Evolutionary conservation across 208 protist species (phyloP).

Genomic region (Acanthamoeba healyi): DNA sequence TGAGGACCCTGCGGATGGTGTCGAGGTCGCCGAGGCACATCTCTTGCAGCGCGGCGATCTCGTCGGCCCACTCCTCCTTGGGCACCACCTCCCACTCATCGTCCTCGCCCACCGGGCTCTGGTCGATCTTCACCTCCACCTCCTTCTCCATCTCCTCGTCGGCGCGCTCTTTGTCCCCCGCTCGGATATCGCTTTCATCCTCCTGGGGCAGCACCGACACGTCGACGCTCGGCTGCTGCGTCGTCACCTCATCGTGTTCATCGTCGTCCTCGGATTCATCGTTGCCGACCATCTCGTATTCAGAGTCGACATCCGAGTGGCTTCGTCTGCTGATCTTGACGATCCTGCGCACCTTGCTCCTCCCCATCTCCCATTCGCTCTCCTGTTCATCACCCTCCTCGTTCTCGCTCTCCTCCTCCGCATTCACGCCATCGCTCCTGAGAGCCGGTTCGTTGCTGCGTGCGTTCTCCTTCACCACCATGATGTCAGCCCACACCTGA

Average conservation of each 20-base stretch:
- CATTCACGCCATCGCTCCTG: neutral
- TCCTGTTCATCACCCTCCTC: neutral
- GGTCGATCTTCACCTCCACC: neutral
- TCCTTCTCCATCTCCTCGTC: neutral
- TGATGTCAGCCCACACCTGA: slow-evolving; percentile 73
- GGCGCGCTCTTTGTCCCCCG: neutral
- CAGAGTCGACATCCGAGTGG: neutral
- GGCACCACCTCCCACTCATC: slow-evolving; percentile 12
- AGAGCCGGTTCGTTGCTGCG: neutral
- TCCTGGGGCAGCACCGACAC: no score
- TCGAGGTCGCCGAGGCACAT: neutral
- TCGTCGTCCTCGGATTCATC: neutral
- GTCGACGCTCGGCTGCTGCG: neutral
- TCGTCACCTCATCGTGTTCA: neutral
- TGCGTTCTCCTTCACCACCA: slow-evolving; percentile 2
- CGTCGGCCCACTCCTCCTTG: slow-evolving; percentile 14
- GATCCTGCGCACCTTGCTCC: slow-evolving; percentile 14
- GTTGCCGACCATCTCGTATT: neutral
- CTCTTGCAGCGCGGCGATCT: neutral
- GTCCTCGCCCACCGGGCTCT: neutral
- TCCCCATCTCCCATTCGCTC: slow-evolving; percentile 14
- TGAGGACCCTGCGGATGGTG: neutral
- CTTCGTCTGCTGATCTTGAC: neutral
- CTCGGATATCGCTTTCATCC: neutral
- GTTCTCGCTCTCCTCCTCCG: neutral